Percentiles rank a stretch among this genome's conserved stretches.
Conservation (phyloP, 768 basidiomycete species). For the Ramaria sp. region DNA sequence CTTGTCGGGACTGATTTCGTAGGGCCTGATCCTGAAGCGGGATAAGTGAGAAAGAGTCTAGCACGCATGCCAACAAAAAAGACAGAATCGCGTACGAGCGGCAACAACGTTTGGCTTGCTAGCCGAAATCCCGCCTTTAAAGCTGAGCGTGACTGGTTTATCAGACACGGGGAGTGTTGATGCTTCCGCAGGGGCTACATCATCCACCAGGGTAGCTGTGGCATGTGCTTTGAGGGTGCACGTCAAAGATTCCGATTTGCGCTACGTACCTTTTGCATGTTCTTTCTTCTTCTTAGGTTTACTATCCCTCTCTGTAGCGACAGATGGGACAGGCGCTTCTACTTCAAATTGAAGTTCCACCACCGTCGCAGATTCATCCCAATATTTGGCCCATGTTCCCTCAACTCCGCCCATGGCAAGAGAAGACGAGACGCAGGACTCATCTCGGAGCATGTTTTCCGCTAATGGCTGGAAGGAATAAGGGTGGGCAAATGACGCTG, state of each 20-base stretch:
- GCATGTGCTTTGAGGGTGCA: not conserved
- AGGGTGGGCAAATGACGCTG: conserved; percentile 86
- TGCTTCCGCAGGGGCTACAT: conserved; percentile 34
- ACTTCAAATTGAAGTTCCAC: conserved; percentile 74
- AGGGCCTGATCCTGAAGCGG: not conserved
- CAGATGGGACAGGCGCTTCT: conserved; percentile 31
- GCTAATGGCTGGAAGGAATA: conserved; percentile 80
- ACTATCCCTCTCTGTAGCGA: conserved; percentile 30
- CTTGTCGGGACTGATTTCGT: not conserved
- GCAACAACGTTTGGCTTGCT: conserved; percentile 23
- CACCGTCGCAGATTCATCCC: conserved; percentile 79
- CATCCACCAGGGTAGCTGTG: conserved; percentile 21
- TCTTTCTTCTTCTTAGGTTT: conserved; percentile 44
- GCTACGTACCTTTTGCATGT: conserved; percentile 38
- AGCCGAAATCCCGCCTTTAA: conserved; percentile 29
- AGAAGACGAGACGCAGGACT: conserved; percentile 62
- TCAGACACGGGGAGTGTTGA: conserved; percentile 64
- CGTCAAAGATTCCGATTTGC: not conserved
- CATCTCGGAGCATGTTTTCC: conserved; percentile 66
- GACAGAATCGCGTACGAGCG: conserved; percentile 19
- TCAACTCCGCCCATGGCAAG: conserved; percentile 60
- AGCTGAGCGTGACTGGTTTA: conserved; percentile 72
- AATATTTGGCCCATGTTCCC: conserved; percentile 73
- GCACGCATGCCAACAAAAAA: not conserved
- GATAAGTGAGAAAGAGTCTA: not conserved